A percentile compares a stretch with the other conserved stretches of the same genome.
Evolutionary conservation across 495 filamentous ascomycete genomes (phyloP).

Genomic region (Penicillium pulvis): DNA sequence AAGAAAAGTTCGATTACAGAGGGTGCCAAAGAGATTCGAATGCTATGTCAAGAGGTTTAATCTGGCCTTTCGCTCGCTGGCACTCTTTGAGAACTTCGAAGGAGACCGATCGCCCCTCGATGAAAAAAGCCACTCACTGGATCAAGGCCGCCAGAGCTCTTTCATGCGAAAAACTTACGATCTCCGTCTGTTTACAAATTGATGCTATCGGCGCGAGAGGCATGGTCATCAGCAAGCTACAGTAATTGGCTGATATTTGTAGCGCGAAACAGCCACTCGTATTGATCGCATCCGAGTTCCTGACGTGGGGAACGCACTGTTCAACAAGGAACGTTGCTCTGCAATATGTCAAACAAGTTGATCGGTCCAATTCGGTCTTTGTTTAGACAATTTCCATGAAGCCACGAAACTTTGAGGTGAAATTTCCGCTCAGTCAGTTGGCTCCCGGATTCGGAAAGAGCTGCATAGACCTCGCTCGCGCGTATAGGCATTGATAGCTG

Average conservation of each 20-base stretch:
- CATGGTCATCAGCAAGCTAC: conserved; percentile 62
- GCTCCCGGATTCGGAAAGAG: conserved; percentile 51
- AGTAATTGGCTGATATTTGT: conserved; percentile 58
- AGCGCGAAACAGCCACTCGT: conserved; percentile 29
- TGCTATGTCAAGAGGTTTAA: conserved; percentile 44
- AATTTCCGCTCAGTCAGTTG: conserved; percentile 48
- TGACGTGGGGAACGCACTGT: conserved; percentile 67
- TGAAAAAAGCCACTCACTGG: conserved; percentile 65
- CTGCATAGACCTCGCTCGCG: too few relatives aligned
- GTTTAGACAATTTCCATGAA: conserved; percentile 75
- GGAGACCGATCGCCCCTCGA: conserved; percentile 52
- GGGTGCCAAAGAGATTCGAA: too few relatives aligned
- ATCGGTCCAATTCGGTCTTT: conserved; percentile 68
- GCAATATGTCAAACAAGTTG: conserved; percentile 57
- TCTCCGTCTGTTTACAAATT: conserved; percentile 65
- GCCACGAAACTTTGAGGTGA: conserved; percentile 66
- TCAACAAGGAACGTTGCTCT: conserved; percentile 68
- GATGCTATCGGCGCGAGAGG: conserved; percentile 53
- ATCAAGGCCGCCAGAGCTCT: conserved; percentile 61
- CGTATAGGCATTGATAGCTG: too few relatives aligned
- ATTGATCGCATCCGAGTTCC: conserved; percentile 65
- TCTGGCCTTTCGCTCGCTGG: conserved; percentile 63
- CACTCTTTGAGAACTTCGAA: conserved; percentile 77
- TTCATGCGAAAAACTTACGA: conserved; percentile 64
- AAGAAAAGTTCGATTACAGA: too few relatives aligned